These are phyloP conservation scores for Neurospora sp. DNA, from an alignment of 495 filamentous ascomycete genomes.

Conservation along the genomic window DNA sequence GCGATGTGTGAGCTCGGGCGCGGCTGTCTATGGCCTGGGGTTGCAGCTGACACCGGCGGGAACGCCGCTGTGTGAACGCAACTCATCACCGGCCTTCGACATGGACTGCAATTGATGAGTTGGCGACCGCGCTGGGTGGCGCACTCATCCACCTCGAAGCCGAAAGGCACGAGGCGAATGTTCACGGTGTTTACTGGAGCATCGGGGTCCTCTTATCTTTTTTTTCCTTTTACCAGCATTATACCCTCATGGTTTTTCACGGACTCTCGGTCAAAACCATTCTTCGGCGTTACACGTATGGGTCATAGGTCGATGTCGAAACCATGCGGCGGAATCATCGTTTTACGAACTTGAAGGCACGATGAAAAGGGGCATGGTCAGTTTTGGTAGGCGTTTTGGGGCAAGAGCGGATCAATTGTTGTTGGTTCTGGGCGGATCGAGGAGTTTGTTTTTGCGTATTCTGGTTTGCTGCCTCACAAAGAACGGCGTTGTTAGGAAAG, in stretches of 20 bases:
- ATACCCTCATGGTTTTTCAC: not conserved
- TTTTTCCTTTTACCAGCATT: not conserved
- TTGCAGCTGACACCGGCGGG: slow-evolving; percentile 32
- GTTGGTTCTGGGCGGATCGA: not conserved
- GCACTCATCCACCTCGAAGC: slow-evolving; percentile 3
- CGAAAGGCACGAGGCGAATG: not conserved
- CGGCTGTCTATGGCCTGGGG: slow-evolving; percentile 25
- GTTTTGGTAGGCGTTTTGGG: not conserved
- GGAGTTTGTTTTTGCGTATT: not conserved
- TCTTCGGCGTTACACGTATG: not conserved
- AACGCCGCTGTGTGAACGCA: slow-evolving; percentile 25
- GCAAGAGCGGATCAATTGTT: not conserved
- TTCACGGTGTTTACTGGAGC: not conserved
- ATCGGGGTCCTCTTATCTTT: not conserved
- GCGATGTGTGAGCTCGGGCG: slow-evolving; percentile 30
- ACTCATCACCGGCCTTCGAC: not conserved
- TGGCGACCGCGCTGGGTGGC: too few species aligned
- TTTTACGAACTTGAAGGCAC: not conserved
- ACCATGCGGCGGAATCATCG: not conserved
- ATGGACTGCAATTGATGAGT: not conserved
- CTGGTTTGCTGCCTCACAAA: not conserved
- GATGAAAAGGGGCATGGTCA: not conserved
- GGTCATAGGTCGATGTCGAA: not conserved
- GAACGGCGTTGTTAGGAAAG: not conserved
- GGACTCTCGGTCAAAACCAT: not conserved